These are phyloP conservation scores for Ascochyta viciae-villosae DNA, from an alignment of 2,329 filamentous ascomycete species.

Conservation along the genomic window DNA sequence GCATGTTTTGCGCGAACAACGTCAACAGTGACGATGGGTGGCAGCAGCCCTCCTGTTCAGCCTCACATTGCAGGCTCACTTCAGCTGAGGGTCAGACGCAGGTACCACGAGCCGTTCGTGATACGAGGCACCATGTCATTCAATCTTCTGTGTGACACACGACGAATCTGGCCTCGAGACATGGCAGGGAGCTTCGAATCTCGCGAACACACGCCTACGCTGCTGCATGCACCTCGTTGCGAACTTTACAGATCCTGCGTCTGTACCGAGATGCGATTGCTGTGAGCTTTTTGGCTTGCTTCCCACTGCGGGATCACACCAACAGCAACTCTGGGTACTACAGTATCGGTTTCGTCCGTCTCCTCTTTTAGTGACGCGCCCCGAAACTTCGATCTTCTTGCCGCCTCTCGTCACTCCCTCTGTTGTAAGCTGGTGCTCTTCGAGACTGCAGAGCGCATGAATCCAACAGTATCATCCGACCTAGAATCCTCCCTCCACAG, in stretches of 20 bases:
- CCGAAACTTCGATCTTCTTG: background rate
- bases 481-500: conserved; percentile 10
- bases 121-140: conserved; percentile 14
- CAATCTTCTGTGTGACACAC: background rate
- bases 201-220: background rate
- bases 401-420: background rate
- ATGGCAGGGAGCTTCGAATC: background rate
- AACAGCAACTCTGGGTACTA: background rate
- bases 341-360: background rate
- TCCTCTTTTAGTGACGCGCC: background rate
- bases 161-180: background rate
- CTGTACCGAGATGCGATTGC: background rate
- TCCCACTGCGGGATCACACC: background rate
- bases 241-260: background rate
- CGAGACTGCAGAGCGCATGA: background rate
- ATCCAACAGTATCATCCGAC: conserved; percentile 1
- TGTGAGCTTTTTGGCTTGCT: background rate
- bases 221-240: background rate
- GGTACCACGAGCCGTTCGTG: conserved; percentile 20
- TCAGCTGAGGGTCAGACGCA: conserved; percentile 20
- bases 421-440: background rate
- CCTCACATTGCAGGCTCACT: conserved; percentile 14
- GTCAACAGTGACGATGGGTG: conserved; percentile 31
- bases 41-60: conserved; percentile 17
- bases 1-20: conserved; percentile 22